Evolutionary conservation across 2,329 filamentous ascomycete species (phyloP), one percentile per base, ranked within the genome.

Genomic region (Arthrobotrys conoides): DNA sequence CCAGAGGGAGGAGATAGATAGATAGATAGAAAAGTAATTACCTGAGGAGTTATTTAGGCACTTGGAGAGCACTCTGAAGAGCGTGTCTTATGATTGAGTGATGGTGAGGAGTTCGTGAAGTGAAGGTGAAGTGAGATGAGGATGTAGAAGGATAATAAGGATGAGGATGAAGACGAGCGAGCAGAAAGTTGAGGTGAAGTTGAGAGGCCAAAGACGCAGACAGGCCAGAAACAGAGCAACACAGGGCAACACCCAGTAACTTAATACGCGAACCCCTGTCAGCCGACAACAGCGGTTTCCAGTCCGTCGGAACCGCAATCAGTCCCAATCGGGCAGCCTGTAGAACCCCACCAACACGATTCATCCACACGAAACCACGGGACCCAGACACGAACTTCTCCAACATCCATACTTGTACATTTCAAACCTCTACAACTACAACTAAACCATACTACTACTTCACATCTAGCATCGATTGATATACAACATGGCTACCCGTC

Each of bases 401-500:
- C n/a, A n/a, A n/a, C n/a, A n/a, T n/a, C n/a, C n/a, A n/a, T n/a
- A n/a, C n/a, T n/a, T n/a, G n/a, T n/a, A n/a, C n/a, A n/a, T 48
- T 4, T 3, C n/a, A 8, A 12, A 27, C 49, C 10, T 30, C 20
- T 30, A 30, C 27, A 30, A 30, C 27, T 6, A 30, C 27, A 30
- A 30, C 27, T 30, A 30, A 30, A 30, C 27, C 27, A 30, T 6
- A 30, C n/a, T n/a, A n/a, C n/a, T n/a, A n/a, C n/a, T n/a, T n/a
- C n/a, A 30, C 27, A 30, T 30, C 27, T 30, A 30, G 27, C 6
- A 30, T 30, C 27, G 6, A 6, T 6, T 30, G 16, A 2, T 9
- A 33, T 8, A 14, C 2, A 51, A 16, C 57, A 94, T 94, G 92
- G 87, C 92, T 12, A 91, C 91, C 51, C 88, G 90, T 84, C 88